A percentile compares a stretch with the other conserved stretches of the same genome.
phyloP scores from a whole-genome alignment of 345 rosid genomes.

The Eucalyptus guilfoylei region DNA sequence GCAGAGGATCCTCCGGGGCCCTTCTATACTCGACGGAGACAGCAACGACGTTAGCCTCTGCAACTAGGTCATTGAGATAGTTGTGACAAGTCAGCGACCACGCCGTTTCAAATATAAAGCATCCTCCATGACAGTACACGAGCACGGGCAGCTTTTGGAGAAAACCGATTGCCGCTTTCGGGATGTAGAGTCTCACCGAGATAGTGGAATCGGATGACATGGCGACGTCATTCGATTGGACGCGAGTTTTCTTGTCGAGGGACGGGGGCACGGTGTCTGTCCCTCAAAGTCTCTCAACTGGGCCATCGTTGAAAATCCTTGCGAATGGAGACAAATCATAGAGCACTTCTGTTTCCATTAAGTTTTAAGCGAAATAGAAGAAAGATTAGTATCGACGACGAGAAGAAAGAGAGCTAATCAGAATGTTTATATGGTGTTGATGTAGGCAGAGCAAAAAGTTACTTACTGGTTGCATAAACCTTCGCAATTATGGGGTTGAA shows the following conservation, averaged over 20 bases:
- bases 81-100: conserved; percentile 2
- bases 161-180: background rate
- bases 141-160: conserved; percentile 19
- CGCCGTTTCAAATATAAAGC: conserved; percentile 6
- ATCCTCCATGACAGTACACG: conserved; percentile 31
- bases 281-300: conserved; percentile 14
- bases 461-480: background rate
- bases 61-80: conserved; percentile 1
- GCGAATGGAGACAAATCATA: conserved; percentile 5
- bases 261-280: conserved; percentile 2
- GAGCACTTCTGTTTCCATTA: background rate
- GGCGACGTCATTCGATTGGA: conserved; percentile 13
- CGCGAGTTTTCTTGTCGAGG: background rate
- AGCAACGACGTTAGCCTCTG: conserved; percentile 1
- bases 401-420: background rate
- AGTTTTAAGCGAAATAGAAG: background rate
- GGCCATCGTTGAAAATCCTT: conserved; percentile 13
- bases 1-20: conserved; percentile 24
- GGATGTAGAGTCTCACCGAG: conserved; percentile 11
- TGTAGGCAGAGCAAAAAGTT: background rate
- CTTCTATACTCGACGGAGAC: conserved; percentile 24
- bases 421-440: background rate
- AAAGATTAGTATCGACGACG: background rate
- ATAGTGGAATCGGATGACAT: background rate
- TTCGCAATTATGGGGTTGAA: background rate